These are phyloP conservation scores for Alternaria ventricosa DNA, from an alignment of 2,329 filamentous ascomycete genomes.

Conservation along the genomic window DNA sequence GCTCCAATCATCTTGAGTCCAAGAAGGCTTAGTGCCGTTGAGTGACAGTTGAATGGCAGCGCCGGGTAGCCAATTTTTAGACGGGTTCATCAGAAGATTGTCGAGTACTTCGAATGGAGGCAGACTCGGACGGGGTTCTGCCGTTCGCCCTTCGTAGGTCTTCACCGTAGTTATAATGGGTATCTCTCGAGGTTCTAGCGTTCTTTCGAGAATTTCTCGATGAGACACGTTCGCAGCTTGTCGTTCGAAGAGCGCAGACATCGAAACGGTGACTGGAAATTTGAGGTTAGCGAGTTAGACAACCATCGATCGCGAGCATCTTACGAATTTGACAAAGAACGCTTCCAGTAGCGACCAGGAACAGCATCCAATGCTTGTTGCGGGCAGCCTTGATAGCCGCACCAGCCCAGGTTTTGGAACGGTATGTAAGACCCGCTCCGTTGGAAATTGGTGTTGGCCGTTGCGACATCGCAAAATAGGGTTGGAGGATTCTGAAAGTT, in stretches of 20 bases:
- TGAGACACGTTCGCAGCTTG: constrained; percentile 4
- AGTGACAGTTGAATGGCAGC: constrained; percentile 16
- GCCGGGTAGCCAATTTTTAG: constrained; percentile 20
- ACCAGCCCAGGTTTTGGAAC: constrained; percentile 23
- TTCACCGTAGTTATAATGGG: neutral
- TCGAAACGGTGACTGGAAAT: constrained; percentile 20
- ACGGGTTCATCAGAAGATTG: neutral
- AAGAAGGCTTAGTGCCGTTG: constrained; percentile 18
- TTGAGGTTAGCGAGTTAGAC: neutral
- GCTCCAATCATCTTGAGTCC: constrained; percentile 24
- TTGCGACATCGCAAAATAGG: constrained; percentile 27
- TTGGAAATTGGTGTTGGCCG: constrained; percentile 7
- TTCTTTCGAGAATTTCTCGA: neutral
- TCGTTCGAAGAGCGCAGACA: constrained; percentile 28
- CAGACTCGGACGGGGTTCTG: neutral
- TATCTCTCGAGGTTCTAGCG: constrained; percentile 15
- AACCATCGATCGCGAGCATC: neutral
- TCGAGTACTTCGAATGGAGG: neutral
- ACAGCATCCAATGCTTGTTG: constrained; percentile 19
- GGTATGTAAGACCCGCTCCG: constrained; percentile 23
- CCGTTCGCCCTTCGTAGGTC: neutral
- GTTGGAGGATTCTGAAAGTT: constrained; percentile 25
- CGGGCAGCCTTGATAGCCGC: constrained; percentile 19
- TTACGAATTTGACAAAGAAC: constrained; percentile 19
- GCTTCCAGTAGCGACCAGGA: constrained; percentile 17